These are phyloP conservation scores for Gossypium thurberi DNA, from an alignment of 345 rosid genomes.

Conservation along the genomic window DNA sequence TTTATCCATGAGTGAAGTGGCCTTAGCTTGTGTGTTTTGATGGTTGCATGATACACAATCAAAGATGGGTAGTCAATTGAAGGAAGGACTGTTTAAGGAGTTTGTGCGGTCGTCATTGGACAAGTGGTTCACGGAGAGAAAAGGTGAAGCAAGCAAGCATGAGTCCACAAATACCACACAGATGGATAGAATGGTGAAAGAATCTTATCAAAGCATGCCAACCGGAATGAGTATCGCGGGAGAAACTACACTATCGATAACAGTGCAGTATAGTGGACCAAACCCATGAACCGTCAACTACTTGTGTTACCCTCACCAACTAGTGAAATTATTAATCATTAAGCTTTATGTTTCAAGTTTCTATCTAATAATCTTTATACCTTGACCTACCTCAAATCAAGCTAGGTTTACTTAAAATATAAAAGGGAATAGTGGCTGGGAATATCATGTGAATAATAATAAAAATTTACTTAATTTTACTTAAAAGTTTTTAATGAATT, in stretches of 20 bases:
- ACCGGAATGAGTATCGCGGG: not conserved
- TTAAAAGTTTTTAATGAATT: too few species aligned
- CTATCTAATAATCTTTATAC: too few species aligned
- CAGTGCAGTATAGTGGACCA: not conserved
- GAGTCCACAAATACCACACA: not conserved
- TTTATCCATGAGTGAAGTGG: not conserved
- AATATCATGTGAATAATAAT: too few species aligned
- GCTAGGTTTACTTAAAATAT: too few species aligned
- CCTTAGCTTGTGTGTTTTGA: too few species aligned
- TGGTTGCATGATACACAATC: not conserved
- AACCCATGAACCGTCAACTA: too few species aligned
- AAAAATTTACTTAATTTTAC: too few species aligned
- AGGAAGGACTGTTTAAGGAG: slow-evolving; percentile 37
- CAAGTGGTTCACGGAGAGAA: slow-evolving; percentile 23
- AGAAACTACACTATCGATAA: slow-evolving; percentile 2
- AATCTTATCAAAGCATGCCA: slow-evolving; percentile 5
- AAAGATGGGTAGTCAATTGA: slow-evolving; percentile 71
- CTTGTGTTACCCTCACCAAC: too few species aligned
- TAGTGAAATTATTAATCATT: too few species aligned
- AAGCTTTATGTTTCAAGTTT: too few species aligned
- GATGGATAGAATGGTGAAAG: slow-evolving; percentile 5
- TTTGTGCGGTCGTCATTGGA: slow-evolving; percentile 17
- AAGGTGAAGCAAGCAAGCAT: not conserved
- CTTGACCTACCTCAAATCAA: too few species aligned
- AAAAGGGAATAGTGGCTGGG: too few species aligned